Percentiles rank a stretch among this genome's conserved stretches.
Evolutionary conservation across 495 filamentous ascomycete species (phyloP).

Genomic region (Choiromyces venosus): DNA sequence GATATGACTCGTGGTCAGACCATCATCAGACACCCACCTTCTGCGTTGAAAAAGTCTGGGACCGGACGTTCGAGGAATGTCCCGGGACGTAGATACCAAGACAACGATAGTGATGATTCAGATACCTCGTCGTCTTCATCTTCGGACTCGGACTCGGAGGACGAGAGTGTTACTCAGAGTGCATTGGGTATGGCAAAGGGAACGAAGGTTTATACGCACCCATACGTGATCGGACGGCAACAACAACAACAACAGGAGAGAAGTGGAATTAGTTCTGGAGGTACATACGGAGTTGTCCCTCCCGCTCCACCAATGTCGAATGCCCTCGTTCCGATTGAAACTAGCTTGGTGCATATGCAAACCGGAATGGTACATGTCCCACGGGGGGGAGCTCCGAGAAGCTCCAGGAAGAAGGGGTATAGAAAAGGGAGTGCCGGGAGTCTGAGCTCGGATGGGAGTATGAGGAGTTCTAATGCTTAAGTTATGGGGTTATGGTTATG

Average conservation of each 20-base stretch:
- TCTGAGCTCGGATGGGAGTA: conserved; percentile 29
- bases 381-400: conserved; percentile 16
- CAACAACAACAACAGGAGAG: conserved; percentile 30
- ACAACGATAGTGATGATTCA: conserved; percentile 22
- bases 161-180: conserved; percentile 23
- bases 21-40: conserved; percentile 25
- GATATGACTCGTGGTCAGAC: conserved; percentile 21
- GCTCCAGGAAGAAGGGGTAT: conserved; percentile 29
- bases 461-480: conserved; percentile 27
- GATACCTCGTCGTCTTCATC: conserved; percentile 30
- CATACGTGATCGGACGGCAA: conserved; percentile 20
- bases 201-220: conserved; percentile 37
- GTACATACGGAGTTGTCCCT: conserved; percentile 34
- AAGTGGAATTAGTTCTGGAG: conserved; percentile 37
- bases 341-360: conserved; percentile 22
- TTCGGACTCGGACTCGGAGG: conserved; percentile 36
- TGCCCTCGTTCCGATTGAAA: conserved; percentile 25
- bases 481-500: conserved; percentile 41
- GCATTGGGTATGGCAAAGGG: conserved; percentile 41
- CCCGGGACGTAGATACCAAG: conserved; percentile 19
- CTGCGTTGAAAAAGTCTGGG: conserved; percentile 14
- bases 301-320: conserved; percentile 25
- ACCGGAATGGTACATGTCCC: conserved; percentile 26
- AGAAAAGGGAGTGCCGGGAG: conserved; percentile 37
- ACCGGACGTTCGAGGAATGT: conserved; percentile 11